Base-by-base conservation (phyloP, 345 rosid species). In the Cardiospermum halicacabum region DNA sequence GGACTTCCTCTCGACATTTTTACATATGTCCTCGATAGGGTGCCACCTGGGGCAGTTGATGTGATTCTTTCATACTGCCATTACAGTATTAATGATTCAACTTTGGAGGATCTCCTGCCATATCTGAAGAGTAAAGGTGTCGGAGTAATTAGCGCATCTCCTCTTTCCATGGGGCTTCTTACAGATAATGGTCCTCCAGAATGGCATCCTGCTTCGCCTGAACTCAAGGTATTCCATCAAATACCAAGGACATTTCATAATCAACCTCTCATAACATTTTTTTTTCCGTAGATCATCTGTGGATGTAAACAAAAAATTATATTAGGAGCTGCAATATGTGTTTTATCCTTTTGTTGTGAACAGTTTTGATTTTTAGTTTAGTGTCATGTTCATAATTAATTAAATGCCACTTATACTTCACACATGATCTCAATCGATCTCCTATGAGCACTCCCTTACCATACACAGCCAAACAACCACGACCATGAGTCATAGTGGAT, bases 151-250 rank as follows among this genome's bases (percentile, higher is more conserved):
- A 85, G 78, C 69, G 97, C 99, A 57, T 82, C 97, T 16, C 99
- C 97, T 2, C 86, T 94, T 53, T 74, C 97, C 19, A 91, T 91
- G 99, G 93, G 96, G 64, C 91, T 91, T 11, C 89, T 89, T 18
- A 91, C 96, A 0, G 96, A 87, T 59, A 81, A 74, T 58, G 99
- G 99, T 57, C 91, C 93, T 25, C 99, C 99, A 16, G 96, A 87
- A 58, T 91, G 99, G 96, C 99, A 94, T 70, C 99, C 99, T 16
- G 97, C 97, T 60, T 76, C 96, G 11, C 74, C 82, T 30, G 95
- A 94, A 64, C 78, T 94, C 58, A 91, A 89, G 89, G 97, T 87
- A 30, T 53, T 73, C 34, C 68, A 37, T 37, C 54, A 0, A 12
- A 40, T n/a, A n/a, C n/a, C n/a, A n/a, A n/a, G n/a, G n/a, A n/a